Evolutionary conservation across 768 basidiomycete species (phyloP), one percentile per base, ranked within the genome.

Genomic region (Phaeotremella fagi): DNA sequence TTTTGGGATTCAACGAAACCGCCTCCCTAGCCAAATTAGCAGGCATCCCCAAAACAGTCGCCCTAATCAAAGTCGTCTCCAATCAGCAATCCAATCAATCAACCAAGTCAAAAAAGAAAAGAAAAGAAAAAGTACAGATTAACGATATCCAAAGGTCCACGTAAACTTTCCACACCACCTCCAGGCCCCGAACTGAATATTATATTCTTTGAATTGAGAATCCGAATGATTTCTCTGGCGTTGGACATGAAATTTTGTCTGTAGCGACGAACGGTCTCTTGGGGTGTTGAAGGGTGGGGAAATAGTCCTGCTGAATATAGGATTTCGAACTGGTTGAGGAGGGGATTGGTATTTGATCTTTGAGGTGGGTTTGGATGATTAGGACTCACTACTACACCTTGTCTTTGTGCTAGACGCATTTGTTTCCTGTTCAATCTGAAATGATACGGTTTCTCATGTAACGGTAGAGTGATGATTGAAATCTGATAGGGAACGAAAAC

Each of bases 231-330:
- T 48, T 74, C 73, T 37, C 68, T 54, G 1, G 73, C 71, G 45
- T 74, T 74, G 7, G 65, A 58, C 28, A 74, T 46, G 57, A 68
- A 72, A 38, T 74, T 74, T 49, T 74, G 73, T 5, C 71, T 63
- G 31, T 63, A 63, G 47, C 60, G 31, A 9, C 54, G 35, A 15
- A 54, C 55, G 16, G 45, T 54, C 9, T 63, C 66, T 16, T 52
- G 33, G 1, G 61, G 57, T 7, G 54, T 58, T 20, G 42, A 37
- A 1, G 59, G 24, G 1, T 59, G 48, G 14, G 72, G 60, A 54
- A 61, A 69, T 6, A 74, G 59, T 0, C 58, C 71, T 18, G 67
- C 49, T 12, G 68, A 53, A 45, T 72, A 74, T 16, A 65, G 57
- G 50, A 74, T 58, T 45, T 74, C 73, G 42, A 74, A 68, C 72